Percentiles rank a stretch among this genome's conserved stretches.
These are phyloP conservation scores for Pseudofabraea citricarpa DNA, from an alignment of 2,329 filamentous ascomycete species.

Conservation along the genomic window DNA sequence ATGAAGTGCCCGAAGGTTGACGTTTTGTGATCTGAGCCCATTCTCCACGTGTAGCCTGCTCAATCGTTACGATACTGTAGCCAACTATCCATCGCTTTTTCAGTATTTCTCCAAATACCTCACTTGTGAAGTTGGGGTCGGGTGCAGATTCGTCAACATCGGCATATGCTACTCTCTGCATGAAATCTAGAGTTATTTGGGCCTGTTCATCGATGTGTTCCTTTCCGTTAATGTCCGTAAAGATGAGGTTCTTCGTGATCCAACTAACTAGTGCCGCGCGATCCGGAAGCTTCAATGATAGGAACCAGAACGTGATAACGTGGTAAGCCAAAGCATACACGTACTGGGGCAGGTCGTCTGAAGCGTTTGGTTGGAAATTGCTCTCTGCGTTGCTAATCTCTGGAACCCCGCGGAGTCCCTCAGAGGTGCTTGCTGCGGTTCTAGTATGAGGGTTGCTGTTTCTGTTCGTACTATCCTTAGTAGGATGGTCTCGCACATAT, in stretches of 20 bases:
- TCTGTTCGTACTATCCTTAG: constrained; percentile 28
- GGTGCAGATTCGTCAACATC: constrained; percentile 74
- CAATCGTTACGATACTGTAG: constrained; percentile 68
- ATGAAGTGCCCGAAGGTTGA: constrained; percentile 64
- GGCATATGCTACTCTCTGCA: constrained; percentile 83
- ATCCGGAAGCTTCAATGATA: constrained; percentile 80
- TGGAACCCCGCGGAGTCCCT: constrained; percentile 31
- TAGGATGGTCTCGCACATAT: constrained; percentile 66
- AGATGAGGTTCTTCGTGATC: constrained; percentile 81
- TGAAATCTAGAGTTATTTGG: constrained; percentile 88
- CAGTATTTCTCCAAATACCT: constrained; percentile 60
- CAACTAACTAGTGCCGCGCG: constrained; percentile 79
- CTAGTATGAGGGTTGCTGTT: constrained; percentile 31
- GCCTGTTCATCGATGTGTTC: constrained; percentile 86
- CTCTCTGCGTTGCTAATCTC: constrained; percentile 37
- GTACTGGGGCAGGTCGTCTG: constrained; percentile 84
- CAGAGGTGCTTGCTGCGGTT: constrained; percentile 13
- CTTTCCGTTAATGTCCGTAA: constrained; percentile 69
- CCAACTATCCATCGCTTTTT: constrained; percentile 70
- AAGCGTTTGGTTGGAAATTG: constrained; percentile 33
- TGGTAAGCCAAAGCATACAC: constrained; percentile 92
- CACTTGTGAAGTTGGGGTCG: constrained; percentile 59
- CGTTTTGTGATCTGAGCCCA: constrained; percentile 68
- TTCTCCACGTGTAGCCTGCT: constrained; percentile 62
- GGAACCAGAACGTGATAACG: constrained; percentile 95